Base-by-base conservation (phyloP, 1,284 basidiomycete genomes). In the Ceratobasidium theobromae region DNA sequence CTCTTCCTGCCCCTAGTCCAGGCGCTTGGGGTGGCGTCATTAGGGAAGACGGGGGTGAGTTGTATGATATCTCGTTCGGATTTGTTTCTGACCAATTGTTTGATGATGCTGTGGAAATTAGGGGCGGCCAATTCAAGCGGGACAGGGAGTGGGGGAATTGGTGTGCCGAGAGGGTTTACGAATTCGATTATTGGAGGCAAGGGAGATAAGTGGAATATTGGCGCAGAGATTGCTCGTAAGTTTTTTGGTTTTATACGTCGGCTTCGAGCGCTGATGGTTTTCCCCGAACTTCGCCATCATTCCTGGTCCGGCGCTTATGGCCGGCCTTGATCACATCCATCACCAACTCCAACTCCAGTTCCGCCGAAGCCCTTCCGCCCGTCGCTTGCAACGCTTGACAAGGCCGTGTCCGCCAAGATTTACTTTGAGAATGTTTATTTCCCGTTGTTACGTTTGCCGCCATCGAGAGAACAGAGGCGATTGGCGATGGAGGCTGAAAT, bases 351-450 rank as follows among this genome's bases (percentile, higher is more conserved):
- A 35, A 73, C 72, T 65, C 77, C 78, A n/a, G 79, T 79, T 45
- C 76, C 77, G 60, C 78, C 77, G 71, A 84, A 80, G 73, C 78
- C 79, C 58, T 86, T 95, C 73, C 85, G 82, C 12, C 93, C 94
- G 25, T 94, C 93, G 53, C 81, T 98, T 53, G 82, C 87, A 49
- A 98, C 96, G 16, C 81, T 98, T 73, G 95, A 98, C 77, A 94
- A 91, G 75, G 92, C 94, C 60, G 93, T 95, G 52, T 89, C 94
- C 11, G 87, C 91, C 55, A 88, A 93, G 74, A 93, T 98, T 76
- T 97, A 88, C 82, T 97, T 98, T 77, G 95, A 99, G 80, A 96
- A 95, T 73, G 82, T 95, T 49, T 99, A 98, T 76, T 95, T 94
- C 75, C 85, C 90, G n/a, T 81, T 97, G 52, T 82, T 95, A 76